Base-by-base conservation (phyloP, 73 alveolate species). In the Stentor roeselii region DNA sequence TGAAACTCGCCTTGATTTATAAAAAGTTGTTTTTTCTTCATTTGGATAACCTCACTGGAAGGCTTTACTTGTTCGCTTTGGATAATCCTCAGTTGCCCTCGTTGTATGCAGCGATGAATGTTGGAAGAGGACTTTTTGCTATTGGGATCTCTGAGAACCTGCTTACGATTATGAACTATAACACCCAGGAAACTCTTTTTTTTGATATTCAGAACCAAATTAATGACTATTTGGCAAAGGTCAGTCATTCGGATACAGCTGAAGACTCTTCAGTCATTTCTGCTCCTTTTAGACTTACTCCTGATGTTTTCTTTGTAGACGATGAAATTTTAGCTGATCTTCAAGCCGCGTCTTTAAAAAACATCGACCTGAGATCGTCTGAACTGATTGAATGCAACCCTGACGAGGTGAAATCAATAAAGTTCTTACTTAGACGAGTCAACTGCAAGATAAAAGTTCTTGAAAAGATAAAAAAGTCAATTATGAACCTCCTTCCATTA, bases 141-240 rank as follows among this genome's bases (percentile, higher is more conserved):
- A 11, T 50, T 11, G 67, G 67, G 6, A 6, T 50, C 6, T 11
- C 67, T 11, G 67, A 50, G 21, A 50, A 50, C 67, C 67, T 50
- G 6, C 30, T 50, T 21, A 50, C 21, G 6, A 6, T 50, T 21
- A 6, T 11, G 21, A 50, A 21, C 67, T 50, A 50, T 50, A 50
- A 50, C 67, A 50, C 67, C 67, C 67, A 50, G 21, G 67, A 50
- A 50, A 50, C 67, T 50, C 67, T 50, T 50, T 11, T 50, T 50
- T 50, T 11, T 50, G 67, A 50, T 50, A 50, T 50, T 21, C 67
- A 50, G 21, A 50, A 21, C 67, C 67, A 50, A 50, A 50, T 50
- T 11, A 50, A 50, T 21, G 67, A 50, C 30, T 50, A 50, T 50
- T 21, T 50, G 6, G 21, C 21, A 50, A 50, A 50, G 21, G 67